Evolutionary conservation across 768 basidiomycete genomes (phyloP).

Genomic region (Rhizopogon vulgaris): DNA sequence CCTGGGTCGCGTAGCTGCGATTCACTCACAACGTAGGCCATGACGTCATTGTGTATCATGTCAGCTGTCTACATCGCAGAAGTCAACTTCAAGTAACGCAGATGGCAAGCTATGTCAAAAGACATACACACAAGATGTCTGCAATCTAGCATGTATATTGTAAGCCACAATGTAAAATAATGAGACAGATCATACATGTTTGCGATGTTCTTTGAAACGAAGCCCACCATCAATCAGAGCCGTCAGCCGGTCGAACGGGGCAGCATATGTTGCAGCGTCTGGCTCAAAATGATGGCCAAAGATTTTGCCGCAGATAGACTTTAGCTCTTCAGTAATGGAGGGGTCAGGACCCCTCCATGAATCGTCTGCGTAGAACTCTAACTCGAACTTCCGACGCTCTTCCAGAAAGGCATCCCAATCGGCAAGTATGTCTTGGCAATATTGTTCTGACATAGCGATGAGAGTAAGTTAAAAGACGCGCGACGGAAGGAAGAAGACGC

Average conservation of each 20-base stretch:
- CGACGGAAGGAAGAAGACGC: not conserved
- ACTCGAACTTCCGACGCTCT: not conserved
- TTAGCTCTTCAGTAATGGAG: not conserved
- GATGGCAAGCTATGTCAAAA: not conserved
- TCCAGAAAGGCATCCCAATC: too few species aligned
- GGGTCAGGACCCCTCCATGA: too few species aligned
- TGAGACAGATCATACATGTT: not conserved
- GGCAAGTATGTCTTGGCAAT: not conserved
- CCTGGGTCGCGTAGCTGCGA: not conserved
- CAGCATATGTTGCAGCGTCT: not conserved
- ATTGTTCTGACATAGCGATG: not conserved
- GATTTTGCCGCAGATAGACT: not conserved
- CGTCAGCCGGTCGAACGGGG: not conserved
- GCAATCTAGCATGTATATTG: not conserved
- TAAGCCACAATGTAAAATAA: not conserved
- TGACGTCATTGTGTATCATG: not conserved
- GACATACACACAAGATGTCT: not conserved
- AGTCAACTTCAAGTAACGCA: not conserved
- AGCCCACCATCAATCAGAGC: not conserved
- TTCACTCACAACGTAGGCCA: not conserved
- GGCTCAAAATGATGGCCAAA: not conserved
- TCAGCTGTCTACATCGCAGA: not conserved
- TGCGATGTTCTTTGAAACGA: not conserved
- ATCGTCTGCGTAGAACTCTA: too few species aligned
- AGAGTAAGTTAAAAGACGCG: not conserved